phyloP scores from a whole-genome alignment of 768 basidiomycete genomes.

The Agaricus subrufescens region DNA sequence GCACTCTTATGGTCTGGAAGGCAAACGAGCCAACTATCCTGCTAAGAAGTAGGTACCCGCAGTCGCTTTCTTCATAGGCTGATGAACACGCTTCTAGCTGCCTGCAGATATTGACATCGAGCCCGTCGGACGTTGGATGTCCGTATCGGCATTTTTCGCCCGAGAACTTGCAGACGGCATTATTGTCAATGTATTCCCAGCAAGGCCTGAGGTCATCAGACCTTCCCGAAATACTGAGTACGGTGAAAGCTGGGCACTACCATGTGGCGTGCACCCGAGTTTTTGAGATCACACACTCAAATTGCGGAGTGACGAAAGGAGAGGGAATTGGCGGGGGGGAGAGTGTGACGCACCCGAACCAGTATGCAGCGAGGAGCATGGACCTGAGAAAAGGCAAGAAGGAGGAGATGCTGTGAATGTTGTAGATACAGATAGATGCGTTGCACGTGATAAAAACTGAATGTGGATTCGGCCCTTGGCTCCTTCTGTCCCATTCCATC shows the following conservation, averaged over 20 bases:
- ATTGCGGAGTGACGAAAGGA: constrained; percentile 73
- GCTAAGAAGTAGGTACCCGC: constrained; percentile 67
- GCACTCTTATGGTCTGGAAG: constrained; percentile 92
- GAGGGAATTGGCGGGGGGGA: constrained; percentile 86
- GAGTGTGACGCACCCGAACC: constrained; percentile 92
- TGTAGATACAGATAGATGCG: constrained; percentile 17
- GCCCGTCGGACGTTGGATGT: constrained; percentile 74
- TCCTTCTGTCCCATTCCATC: constrained; percentile 11
- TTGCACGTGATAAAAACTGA: constrained; percentile 9
- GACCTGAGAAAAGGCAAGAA: constrained; percentile 49
- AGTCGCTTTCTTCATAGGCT: neutral
- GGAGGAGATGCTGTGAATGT: constrained; percentile 40
- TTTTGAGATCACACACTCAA: constrained; percentile 87
- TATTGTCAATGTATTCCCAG: constrained; percentile 63
- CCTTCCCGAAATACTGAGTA: constrained; percentile 75
- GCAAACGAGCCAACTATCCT: constrained; percentile 90
- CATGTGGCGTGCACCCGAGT: constrained; percentile 97
- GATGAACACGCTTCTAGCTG: constrained; percentile 54
- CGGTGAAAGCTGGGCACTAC: constrained; percentile 76
- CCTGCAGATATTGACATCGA: constrained; percentile 72
- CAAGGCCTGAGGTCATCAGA: constrained; percentile 65
- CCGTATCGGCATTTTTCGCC: constrained; percentile 88
- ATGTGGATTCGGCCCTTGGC: too few species aligned
- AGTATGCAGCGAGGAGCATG: constrained; percentile 73
- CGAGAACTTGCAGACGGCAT: constrained; percentile 75